Evolutionary conservation across 192 early-diverging fungal genomes (phyloP), one percentile per base, ranked within the genome.

Genomic region (Backusella parvicylindrica): DNA sequence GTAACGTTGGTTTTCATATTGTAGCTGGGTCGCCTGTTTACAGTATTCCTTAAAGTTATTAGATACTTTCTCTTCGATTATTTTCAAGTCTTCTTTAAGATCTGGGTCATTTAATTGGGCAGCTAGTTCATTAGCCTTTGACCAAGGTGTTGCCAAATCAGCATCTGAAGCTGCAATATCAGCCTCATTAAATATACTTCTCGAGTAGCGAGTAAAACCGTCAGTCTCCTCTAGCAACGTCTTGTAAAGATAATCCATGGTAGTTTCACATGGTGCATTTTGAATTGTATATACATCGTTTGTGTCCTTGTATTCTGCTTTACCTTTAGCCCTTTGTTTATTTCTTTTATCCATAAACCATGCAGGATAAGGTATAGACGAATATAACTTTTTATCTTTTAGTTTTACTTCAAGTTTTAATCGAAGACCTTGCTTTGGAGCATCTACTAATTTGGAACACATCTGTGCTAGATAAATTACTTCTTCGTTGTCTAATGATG

Each of bases 381-480:
- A 7, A 72, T 71, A 73, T 15, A 11, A n/a, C 0, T 64, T 53
- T 18, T 12, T 3, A 60, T 83, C 81, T 3, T n/a, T 15, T 2
- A 13, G 7, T 13, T 30, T 31, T 1, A 74, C 71, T 1, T 9
- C 36, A 1, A 5, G 6, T 53, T 74, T 76, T 1, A 83, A 30
- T 3, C 31, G 70, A 33, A 80, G 36, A n/a, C 81, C 78, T 73
- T 79, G 81, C 41, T 83, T 83, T 6, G 79, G 60, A 0, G 75
- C 75, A 64, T 83, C 81, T 1, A 83, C 69, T 11, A 83, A 37
- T 18, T 70, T 38, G 16, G 78, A 75, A 67, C 53, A 70, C 72
- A 83, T 77, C 36, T 83, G 81, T 12, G 71, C 76, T 12, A 82
- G 49, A 41, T 82, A 82, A 16, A 75, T 50, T 0, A 75, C 77